Evolutionary conservation across 805 yeast species (phyloP), one percentile per base, ranked within the genome.

Genomic region (Diddensiella caesifluorescens): DNA sequence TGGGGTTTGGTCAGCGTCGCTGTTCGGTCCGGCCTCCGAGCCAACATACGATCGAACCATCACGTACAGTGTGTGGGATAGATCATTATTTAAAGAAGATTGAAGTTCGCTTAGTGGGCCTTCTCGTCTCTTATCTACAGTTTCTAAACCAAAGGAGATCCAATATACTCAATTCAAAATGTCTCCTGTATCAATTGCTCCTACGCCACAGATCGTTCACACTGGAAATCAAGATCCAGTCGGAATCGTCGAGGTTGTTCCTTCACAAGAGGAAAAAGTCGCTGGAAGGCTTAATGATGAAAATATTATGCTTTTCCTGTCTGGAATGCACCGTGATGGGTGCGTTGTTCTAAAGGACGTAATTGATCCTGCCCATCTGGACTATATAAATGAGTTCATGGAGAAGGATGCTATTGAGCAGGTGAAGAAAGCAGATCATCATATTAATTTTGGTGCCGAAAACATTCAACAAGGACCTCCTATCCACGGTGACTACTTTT

Each of bases 391-490:
- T 10, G 42, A 26, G 25, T 31, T 35, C 34, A 44, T 44, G 48
- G 38, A 16, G 12, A 31, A 42, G 7, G 49, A 48, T 18, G 41
- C 46, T 4, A 30, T 26, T 16, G 32, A 36, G 2, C 21, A 41
- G 18, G 29, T 35, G 13, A 22, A 31, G 6, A 18, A 27, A 7
- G 29, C 38, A 23, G 22, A 29, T 9, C 22, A 16, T 3, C 44
- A 28, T 16, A 32, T 43, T 21, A 46, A 46, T 27, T 46, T 43
- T 33, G 49, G 49, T 4, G 40, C 48, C 2, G 46, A 38, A 16
- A 46, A 46, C 30, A 38, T 48, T 28, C 52, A 48, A 38, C 52
- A 48, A 38, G 47, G 33, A n/a, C 47, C 49, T 9, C 49, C 49
- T n/a, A n/a, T 48, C 21, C 40, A 41, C 19, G 18, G 7, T 5